Evolutionary conservation across 2,329 filamentous ascomycete species (phyloP), one percentile per base, ranked within the genome.

Genomic region (Exserohilum rostratum): DNA sequence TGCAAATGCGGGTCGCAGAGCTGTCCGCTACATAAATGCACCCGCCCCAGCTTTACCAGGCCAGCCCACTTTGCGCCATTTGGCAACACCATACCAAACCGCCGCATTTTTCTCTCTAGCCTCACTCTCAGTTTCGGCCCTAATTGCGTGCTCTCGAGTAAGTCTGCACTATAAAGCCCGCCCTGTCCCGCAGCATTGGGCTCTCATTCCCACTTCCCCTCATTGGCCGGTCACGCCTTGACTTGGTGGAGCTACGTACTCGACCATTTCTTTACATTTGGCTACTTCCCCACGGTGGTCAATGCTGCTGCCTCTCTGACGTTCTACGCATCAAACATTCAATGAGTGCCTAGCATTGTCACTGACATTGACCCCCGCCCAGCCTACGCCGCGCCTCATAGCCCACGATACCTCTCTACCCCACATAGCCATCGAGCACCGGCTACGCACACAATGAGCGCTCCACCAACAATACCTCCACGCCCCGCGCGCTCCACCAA

Each of bases 401-500:
- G 57, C 57, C 57, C 38, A 53, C 33, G 20, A 49, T 27, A 42
- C 46, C 42, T 53, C 52, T 45, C 56, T 43, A 51, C 62, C 54
- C 56, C 60, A 47, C 49, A 58, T 49, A 55, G 53, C 59, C 57
- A 53, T 38, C 39, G 25, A 48, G 49, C 43, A 48, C 40, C 37
- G 57, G 53, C 58, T 50, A 61, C 52, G 59, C 17, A 67, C 65
- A 76, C 62, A 64, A 80, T 80, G 79, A 77, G 84, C 65, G 79
- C 80, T 51, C 67, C 63, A 53, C 69, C 87, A 35, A 78, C 77
- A 63, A 79, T 90, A 62, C 87, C 87, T 58, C 86, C 86, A 62
- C 85, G 87, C 59, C 87, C 87, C 48, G 74, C 80, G 62, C 82
- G 85, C 68, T 78, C 80, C 37, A 77, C 82, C 61, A 78, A 81